These are phyloP conservation scores for Aureobasidium melanogenum DNA, from an alignment of 2,329 filamentous ascomycete genomes.

Conservation along the genomic window DNA sequence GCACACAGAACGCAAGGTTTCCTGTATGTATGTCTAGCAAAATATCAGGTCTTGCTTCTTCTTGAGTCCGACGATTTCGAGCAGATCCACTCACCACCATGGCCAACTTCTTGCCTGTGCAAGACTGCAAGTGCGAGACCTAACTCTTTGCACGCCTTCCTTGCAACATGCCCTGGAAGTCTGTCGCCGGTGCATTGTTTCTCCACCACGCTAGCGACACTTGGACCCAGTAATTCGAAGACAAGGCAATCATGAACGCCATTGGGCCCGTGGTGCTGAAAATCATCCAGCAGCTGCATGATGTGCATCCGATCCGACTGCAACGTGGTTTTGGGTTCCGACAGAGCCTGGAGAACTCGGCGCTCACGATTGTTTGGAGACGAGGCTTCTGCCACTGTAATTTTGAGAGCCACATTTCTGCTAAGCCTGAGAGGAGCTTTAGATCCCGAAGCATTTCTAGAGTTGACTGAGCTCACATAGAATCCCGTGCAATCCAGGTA, in stretches of 20 bases:
- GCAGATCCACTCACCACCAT: conserved; percentile 20
- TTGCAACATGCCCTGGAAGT: conserved; percentile 30
- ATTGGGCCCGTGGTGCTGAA: conserved; percentile 35
- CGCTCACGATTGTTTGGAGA: conserved; percentile 15
- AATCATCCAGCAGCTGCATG: conserved; percentile 30
- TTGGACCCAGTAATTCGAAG: conserved; percentile 31
- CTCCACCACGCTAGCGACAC: conserved; percentile 30
- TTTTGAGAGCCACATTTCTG: conserved; percentile 21
- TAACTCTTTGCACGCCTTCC: conserved; percentile 24
- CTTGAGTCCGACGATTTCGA: background rate
- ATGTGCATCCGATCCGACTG: conserved; percentile 22
- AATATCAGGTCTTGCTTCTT: background rate
- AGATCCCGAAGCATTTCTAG: background rate
- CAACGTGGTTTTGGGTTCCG: conserved; percentile 4
- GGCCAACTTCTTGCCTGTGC: conserved; percentile 20
- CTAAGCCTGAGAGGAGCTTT: background rate
- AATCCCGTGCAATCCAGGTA: conserved; percentile 29
- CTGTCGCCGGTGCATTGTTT: conserved; percentile 26
- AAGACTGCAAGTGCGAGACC: conserved; percentile 18
- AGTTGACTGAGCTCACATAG: conserved; percentile 11
- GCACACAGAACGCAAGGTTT: conserved; percentile 21
- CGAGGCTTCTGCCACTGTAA: conserved; percentile 15
- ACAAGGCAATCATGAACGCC: conserved; percentile 38
- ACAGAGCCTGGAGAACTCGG: conserved; percentile 15
- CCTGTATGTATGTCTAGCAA: conserved; percentile 22